Evolutionary conservation across 208 protist genomes (phyloP).

Genomic region (Strigomonas culicis): DNA sequence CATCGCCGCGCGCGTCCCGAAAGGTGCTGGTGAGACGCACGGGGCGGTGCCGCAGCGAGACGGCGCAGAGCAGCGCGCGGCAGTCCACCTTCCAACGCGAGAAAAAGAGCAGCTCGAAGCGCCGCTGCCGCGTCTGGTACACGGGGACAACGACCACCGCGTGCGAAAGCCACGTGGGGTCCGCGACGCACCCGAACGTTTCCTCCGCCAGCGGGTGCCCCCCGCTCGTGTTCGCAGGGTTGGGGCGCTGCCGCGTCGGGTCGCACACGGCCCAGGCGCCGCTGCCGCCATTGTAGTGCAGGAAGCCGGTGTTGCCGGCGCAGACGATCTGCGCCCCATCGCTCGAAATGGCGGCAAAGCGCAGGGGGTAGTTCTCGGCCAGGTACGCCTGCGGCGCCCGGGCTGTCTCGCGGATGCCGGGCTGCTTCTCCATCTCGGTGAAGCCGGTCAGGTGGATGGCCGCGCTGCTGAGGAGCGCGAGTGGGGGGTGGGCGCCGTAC

Average conservation of each 20-base stretch:
- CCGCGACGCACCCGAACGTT: slow-evolving; percentile 37
- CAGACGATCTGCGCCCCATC: slow-evolving; percentile 41
- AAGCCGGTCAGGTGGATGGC: slow-evolving; percentile 25
- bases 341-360: slow-evolving; percentile 45
- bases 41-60: slow-evolving; percentile 29
- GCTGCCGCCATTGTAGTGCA: slow-evolving; percentile 33
- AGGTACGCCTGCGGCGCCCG: slow-evolving; percentile 21
- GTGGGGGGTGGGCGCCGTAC: slow-evolving; percentile 26
- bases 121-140: slow-evolving; percentile 15
- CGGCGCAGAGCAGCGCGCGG: slow-evolving; percentile 13
- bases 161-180: slow-evolving; percentile 58
- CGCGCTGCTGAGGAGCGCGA: slow-evolving; percentile 28
- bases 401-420: background rate
- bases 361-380: slow-evolving; percentile 48
- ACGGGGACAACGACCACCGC: slow-evolving; percentile 35
- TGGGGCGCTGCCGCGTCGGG: background rate
- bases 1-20: slow-evolving; percentile 29
- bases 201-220: slow-evolving; percentile 26
- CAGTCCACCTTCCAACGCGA: slow-evolving; percentile 21
- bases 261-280: slow-evolving; percentile 31
- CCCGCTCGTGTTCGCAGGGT: background rate
- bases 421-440: background rate
- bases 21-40: slow-evolving; percentile 28
- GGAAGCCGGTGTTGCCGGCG: slow-evolving; percentile 36
- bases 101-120: slow-evolving; percentile 35